Evolutionary conservation across 1,139 yeast species (phyloP).

Genomic region (Scheffersomyces cryptocercus): DNA sequence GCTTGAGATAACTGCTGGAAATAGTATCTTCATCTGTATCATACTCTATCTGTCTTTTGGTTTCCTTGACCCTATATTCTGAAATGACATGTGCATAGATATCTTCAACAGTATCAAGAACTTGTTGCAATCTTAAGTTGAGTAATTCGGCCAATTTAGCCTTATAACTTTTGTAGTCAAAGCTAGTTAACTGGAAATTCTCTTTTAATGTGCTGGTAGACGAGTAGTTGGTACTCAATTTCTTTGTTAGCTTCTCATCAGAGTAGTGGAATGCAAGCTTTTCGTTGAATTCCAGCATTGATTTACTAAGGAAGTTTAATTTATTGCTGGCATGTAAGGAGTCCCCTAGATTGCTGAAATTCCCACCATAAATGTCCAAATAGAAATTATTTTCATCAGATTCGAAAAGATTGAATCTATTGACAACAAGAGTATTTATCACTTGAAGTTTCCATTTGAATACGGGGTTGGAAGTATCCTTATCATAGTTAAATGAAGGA

Average conservation of each 20-base stretch:
- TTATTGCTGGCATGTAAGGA: slow-evolving; percentile 28
- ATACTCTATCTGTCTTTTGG: slow-evolving; percentile 47
- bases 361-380: slow-evolving; percentile 28
- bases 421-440: slow-evolving; percentile 32
- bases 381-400: slow-evolving; percentile 20
- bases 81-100: slow-evolving; percentile 20
- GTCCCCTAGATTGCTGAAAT: slow-evolving; percentile 20
- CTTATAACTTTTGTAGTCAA: slow-evolving; percentile 40
- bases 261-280: slow-evolving; percentile 21
- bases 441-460: slow-evolving; percentile 36
- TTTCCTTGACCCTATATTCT: slow-evolving; percentile 41
- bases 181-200: slow-evolving; percentile 5
- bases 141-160: slow-evolving; percentile 42
- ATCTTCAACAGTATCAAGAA: slow-evolving; percentile 29
- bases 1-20: slow-evolving; percentile 47
- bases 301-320: slow-evolving; percentile 2
- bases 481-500: slow-evolving; percentile 15
- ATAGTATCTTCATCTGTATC: slow-evolving; percentile 53
- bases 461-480: slow-evolving; percentile 20
- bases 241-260: slow-evolving; percentile 27
- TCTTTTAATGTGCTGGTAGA: slow-evolving; percentile 5
- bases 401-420: slow-evolving; percentile 25
- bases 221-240: slow-evolving; percentile 18
- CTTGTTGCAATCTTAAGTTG: slow-evolving; percentile 32
- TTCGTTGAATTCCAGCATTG: slow-evolving; percentile 22